These are phyloP conservation scores for Knufia fluminis DNA, from an alignment of 2,329 filamentous ascomycete species.

Conservation along the genomic window DNA sequence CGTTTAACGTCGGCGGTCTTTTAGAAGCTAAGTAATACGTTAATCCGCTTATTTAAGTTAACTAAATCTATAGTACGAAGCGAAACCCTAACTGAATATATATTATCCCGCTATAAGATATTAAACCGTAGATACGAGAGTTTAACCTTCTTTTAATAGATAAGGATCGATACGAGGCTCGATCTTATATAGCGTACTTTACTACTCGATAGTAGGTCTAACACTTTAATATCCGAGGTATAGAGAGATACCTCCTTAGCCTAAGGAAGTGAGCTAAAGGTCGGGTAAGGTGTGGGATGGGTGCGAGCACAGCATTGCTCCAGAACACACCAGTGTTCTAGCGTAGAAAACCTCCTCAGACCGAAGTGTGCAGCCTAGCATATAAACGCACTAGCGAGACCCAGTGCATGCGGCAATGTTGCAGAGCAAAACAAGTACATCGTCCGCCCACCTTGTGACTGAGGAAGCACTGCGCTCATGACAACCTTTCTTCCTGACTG, in stretches of 20 bases:
- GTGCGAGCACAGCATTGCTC: too few species aligned
- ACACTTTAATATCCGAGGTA: constrained; percentile 1
- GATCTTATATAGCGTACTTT: constrained; percentile 8
- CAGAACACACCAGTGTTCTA: too few species aligned
- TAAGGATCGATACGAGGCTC: constrained; percentile 11
- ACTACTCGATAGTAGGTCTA: constrained; percentile 4
- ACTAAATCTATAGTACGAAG: constrained; percentile 7
- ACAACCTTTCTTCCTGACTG: constrained; percentile 1
- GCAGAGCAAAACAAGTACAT: too few species aligned
- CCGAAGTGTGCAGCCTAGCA: too few species aligned
- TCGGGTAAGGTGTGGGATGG: neutral
- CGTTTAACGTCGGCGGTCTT: constrained; percentile 16
- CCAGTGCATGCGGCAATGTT: too few species aligned
- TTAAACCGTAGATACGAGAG: constrained; percentile 9
- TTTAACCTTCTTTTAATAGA: constrained; percentile 10
- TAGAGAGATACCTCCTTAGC: constrained; percentile 5
- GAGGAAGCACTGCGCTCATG: neutral
- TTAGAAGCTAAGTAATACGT: constrained; percentile 16
- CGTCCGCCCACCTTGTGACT: neutral
- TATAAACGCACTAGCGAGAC: too few species aligned
- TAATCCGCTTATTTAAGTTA: constrained; percentile 8
- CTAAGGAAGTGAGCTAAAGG: constrained; percentile 5
- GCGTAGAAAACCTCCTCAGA: too few species aligned
- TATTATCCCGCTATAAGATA: constrained; percentile 10
- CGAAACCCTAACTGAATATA: constrained; percentile 7